phyloP scores from a whole-genome alignment of 768 basidiomycete species.

The Daedaleopsis sinensis region DNA sequence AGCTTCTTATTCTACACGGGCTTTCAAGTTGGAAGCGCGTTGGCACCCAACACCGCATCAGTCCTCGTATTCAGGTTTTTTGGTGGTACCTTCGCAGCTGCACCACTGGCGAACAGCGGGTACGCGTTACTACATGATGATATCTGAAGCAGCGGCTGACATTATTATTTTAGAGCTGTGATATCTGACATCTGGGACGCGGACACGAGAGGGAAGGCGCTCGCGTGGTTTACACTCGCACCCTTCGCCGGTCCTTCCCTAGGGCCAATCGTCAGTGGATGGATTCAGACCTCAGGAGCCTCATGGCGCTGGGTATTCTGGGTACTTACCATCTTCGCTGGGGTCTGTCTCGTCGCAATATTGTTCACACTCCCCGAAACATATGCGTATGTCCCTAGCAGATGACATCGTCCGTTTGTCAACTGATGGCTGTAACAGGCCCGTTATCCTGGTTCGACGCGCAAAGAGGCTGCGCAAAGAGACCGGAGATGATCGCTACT shows the following conservation, averaged over 20 bases:
- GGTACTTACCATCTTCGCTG: conserved; percentile 60
- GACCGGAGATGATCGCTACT: conserved; percentile 53
- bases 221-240: conserved; percentile 50
- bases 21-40: conserved; percentile 66
- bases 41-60: conserved; percentile 61
- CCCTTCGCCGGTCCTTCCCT: conserved; percentile 67
- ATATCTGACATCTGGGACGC: conserved; percentile 59
- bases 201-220: conserved; percentile 61
- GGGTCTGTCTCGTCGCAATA: conserved; percentile 49
- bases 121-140: conserved; percentile 21
- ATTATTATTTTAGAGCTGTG: conserved; percentile 22
- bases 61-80: conserved; percentile 71
- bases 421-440: conserved; percentile 37
- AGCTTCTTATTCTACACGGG: conserved; percentile 59
- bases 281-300: conserved; percentile 39
- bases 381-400: conserved; percentile 36
- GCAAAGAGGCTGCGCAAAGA: conserved; percentile 53
- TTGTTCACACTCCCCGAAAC: conserved; percentile 71
- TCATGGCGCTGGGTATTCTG: conserved; percentile 74
- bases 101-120: conserved; percentile 73
- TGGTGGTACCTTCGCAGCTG: conserved; percentile 67
- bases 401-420: neutral
- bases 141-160: neutral
- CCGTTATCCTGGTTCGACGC: conserved; percentile 55
- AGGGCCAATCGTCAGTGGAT: conserved; percentile 37